Evolutionary conservation across 140 eudicot species (phyloP), one percentile per base, ranked within the genome.

Genomic region (Senecio squalidus): DNA sequence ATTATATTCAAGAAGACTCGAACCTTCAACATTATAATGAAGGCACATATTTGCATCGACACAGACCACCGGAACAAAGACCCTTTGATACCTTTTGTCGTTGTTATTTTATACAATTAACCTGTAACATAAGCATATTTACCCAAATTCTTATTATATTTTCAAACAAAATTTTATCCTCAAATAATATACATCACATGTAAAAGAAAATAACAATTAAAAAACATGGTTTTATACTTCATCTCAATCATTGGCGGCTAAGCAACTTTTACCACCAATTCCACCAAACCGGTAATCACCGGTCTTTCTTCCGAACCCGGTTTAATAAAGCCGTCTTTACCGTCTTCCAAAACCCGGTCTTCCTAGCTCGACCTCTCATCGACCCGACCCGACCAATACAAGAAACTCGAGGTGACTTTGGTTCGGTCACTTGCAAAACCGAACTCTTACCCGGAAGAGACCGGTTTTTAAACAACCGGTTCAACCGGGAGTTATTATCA

Each of bases 301-400:
- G 48, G 30, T 10, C 71, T 4, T 24, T 72, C 10, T 10, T 31
- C 45, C 74, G 58, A 20, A 64, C 66, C 74, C 70, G 65, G 71
- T n/a, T 74, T 56, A 74, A 46, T 2, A 74, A 18, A 21, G 70
- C 66, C 38, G 45, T 26, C 52, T 69, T 74, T 6, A 74, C 66
- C 3, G 11, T 54, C 56, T 49, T 62, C 79, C 79, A 74, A 46
- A 74, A 67, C 75, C 79, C 79, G 29, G 46, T 33, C 44, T 51
- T 57, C 21, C 66, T 71, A 2, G 66, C 71, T 13, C 71, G 76
- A 1, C 71, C 66, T n/a, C 66, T 71, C 53, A 44, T 71, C 31
- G 83, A 72, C 45, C 82, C 74, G 6, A 85, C 82, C 62, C 83
- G 82, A 3, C 95, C 95, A 31, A 67, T 79, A 48, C 95, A 85